phyloP scores from a whole-genome alignment of 2,329 filamentous ascomycete species.

The Chaetomiaceae sp. region DNA sequence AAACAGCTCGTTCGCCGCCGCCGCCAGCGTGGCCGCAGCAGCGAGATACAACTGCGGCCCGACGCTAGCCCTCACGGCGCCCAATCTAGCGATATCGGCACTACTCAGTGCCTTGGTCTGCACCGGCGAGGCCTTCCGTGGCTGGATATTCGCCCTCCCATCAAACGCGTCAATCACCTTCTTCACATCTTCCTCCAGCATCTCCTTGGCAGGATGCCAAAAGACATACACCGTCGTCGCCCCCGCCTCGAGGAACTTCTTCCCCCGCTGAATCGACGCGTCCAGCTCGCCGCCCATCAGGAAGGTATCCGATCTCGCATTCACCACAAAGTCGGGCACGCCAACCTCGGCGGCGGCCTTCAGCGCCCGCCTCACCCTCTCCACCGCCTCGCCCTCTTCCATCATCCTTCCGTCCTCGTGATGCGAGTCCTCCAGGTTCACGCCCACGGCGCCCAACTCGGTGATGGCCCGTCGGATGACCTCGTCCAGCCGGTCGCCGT shows the following conservation, averaged over 20 bases:
- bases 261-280: conserved; percentile 42
- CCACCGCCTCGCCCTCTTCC: conserved; percentile 37
- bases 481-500: conserved; percentile 37
- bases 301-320: conserved; percentile 47
- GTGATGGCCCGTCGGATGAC: conserved; percentile 38
- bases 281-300: conserved; percentile 26
- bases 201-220: conserved; percentile 37
- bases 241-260: conserved; percentile 46
- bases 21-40: conserved; percentile 5
- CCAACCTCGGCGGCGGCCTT: conserved; percentile 37
- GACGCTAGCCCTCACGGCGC: conserved; percentile 44
- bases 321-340: conserved; percentile 46
- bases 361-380: conserved; percentile 37
- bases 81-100: conserved; percentile 36
- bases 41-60: conserved; percentile 33
- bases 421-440: conserved; percentile 49
- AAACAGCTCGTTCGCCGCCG: conserved; percentile 16
- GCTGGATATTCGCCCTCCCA: conserved; percentile 34
- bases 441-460: conserved; percentile 44
- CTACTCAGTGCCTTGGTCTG: conserved; percentile 28
- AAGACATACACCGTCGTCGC: conserved; percentile 50
- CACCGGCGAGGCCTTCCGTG: conserved; percentile 30
- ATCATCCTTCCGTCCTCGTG: conserved; percentile 35
- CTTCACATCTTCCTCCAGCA: conserved; percentile 36
- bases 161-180: conserved; percentile 38